A percentile compares a stretch with the other conserved stretches of the same genome.
Evolutionary conservation across 352 stramenopile genomes (phyloP).

Genomic region (Phytophthora kernoviae): DNA sequence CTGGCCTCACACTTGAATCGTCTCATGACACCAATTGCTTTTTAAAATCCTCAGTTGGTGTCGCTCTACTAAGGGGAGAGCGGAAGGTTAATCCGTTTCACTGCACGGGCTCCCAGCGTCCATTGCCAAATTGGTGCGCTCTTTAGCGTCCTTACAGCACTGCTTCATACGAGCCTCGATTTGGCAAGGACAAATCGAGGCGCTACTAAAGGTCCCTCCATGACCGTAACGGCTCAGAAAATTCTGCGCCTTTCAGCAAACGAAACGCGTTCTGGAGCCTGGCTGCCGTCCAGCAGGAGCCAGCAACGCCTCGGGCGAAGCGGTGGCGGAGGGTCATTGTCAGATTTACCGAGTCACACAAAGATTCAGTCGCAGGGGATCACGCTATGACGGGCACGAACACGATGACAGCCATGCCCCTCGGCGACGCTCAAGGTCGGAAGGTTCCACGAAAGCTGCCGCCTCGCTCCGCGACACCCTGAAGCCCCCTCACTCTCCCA

Average conservation of each 20-base stretch:
- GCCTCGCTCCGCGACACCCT: neutral
- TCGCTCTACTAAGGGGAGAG: neutral
- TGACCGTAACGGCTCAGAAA: neutral
- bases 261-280: constrained; percentile 10
- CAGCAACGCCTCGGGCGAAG: neutral
- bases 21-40: neutral
- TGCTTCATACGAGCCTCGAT: too few relatives aligned
- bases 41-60: neutral
- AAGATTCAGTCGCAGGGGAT: neutral
- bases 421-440: constrained; percentile 28
- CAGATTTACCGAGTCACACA: constrained; percentile 16
- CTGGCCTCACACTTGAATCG: neutral
- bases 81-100: too few relatives aligned
- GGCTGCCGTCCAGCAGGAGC: constrained; percentile 6
- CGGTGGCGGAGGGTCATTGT: constrained; percentile 19
- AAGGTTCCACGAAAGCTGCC: constrained; percentile 21
- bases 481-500: neutral
- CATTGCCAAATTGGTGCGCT: too few relatives aligned
- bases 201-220: too few relatives aligned
- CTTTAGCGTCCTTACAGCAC: too few relatives aligned
- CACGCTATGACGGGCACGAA: constrained; percentile 11
- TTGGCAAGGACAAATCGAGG: too few relatives aligned
- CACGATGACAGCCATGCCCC: neutral
- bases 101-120: too few relatives aligned
- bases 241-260: neutral